phyloP scores from a whole-genome alignment of 2,329 filamentous ascomycete species.

The Ascochyta rabiei region DNA sequence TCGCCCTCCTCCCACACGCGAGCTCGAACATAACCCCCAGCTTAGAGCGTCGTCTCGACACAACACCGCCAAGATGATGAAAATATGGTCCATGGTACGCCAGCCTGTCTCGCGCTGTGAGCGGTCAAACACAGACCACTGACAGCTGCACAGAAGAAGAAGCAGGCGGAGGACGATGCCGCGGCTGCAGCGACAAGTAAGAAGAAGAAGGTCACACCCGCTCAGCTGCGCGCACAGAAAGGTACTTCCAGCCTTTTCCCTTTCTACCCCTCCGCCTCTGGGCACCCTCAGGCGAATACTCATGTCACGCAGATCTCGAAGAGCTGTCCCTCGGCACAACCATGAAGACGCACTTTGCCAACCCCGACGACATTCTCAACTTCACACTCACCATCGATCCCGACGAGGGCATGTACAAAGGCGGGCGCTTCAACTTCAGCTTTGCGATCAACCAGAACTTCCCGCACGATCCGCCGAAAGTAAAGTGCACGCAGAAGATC shows the following conservation, averaged over 20 bases:
- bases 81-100: constrained; percentile 98
- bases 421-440: constrained; percentile 84
- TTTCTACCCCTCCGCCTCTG: neutral
- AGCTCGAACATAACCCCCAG: constrained; percentile 11
- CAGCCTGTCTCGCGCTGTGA: neutral
- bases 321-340: constrained; percentile 79
- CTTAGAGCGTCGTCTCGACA: constrained; percentile 11
- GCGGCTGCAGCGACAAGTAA: constrained; percentile 78
- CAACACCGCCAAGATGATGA: constrained; percentile 76
- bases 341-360: constrained; percentile 81
- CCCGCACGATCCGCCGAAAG: constrained; percentile 96
- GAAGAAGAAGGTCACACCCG: constrained; percentile 99
- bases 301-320: constrained; percentile 67
- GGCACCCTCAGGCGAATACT: constrained; percentile 7
- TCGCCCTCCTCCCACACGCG: constrained; percentile 23
- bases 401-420: constrained; percentile 88
- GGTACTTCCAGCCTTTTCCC: constrained; percentile 63
- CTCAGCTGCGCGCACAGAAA: constrained; percentile 94
- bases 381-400: constrained; percentile 82
- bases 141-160: constrained; percentile 73
- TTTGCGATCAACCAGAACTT: constrained; percentile 95
- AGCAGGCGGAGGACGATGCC: constrained; percentile 87
- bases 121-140: constrained; percentile 19
- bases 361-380: constrained; percentile 85
- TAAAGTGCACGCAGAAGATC: constrained; percentile 96